Conservation (phyloP, 2,329 filamentous ascomycete genomes). For the Sclerotinia trifoliorum region DNA sequence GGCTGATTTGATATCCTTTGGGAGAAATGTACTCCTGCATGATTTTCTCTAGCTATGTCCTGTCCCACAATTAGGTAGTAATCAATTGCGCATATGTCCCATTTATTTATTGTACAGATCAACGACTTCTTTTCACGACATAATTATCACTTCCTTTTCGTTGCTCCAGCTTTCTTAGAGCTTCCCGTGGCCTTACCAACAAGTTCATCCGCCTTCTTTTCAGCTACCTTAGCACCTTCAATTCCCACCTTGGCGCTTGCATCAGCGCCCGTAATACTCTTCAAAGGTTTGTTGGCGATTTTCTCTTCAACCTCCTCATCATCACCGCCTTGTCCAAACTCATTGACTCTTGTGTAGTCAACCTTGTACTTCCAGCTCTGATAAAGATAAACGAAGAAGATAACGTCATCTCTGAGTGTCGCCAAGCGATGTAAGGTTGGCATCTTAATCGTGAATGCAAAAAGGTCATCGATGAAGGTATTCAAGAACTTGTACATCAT, state of each 20-base stretch:
- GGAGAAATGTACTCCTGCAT: neutral
- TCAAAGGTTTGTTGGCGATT: slow-evolving; percentile 42
- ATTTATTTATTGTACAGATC: neutral
- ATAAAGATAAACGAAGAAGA: slow-evolving; percentile 98
- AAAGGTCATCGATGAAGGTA: slow-evolving; percentile 98
- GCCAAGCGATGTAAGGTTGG: slow-evolving; percentile 88
- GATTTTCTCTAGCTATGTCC: neutral
- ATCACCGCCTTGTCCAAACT: slow-evolving; percentile 98
- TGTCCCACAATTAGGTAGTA: neutral
- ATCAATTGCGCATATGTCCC: neutral
- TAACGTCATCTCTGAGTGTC: slow-evolving; percentile 90
- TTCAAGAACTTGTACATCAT: slow-evolving; percentile 99
- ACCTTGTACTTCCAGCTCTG: slow-evolving; percentile 90
- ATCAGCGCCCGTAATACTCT: slow-evolving; percentile 29
- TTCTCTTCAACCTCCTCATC: slow-evolving; percentile 64
- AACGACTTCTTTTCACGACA: neutral
- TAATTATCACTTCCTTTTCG: slow-evolving; percentile 47
- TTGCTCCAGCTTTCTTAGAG: slow-evolving; percentile 47
- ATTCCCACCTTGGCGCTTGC: slow-evolving; percentile 31
- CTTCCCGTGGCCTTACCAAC: slow-evolving; percentile 49
- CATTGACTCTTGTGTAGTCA: slow-evolving; percentile 90
- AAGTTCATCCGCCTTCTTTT: slow-evolving; percentile 27
- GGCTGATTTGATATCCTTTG: neutral
- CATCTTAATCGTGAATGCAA: slow-evolving; percentile 99
- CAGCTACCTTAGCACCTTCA: slow-evolving; percentile 40